phyloP scores from a whole-genome alignment of 805 yeast genomes.

The Ogataea nitratoaversa region DNA sequence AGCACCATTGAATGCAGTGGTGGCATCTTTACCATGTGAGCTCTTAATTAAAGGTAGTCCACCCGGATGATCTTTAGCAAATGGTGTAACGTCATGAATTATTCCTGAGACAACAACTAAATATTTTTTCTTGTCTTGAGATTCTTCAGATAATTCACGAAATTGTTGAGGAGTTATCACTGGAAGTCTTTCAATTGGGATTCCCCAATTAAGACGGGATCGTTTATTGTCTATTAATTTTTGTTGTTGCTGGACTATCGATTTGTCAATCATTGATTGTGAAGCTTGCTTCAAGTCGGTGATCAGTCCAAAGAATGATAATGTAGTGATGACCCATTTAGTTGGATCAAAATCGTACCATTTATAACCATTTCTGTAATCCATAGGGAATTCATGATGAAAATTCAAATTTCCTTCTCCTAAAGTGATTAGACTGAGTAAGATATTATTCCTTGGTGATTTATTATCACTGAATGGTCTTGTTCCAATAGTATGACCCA shows the following conservation, averaged over 20 bases:
- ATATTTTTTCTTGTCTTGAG: slow-evolving; percentile 33
- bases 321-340: slow-evolving; percentile 60
- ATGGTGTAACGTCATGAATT: slow-evolving; percentile 90
- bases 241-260: slow-evolving; percentile 78
- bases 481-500: slow-evolving; percentile 76
- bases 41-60: slow-evolving; percentile 75
- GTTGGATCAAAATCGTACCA: slow-evolving; percentile 85
- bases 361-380: slow-evolving; percentile 71
- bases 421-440: slow-evolving; percentile 62
- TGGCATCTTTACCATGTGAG: slow-evolving; percentile 90
- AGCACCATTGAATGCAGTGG: slow-evolving; percentile 92
- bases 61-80: slow-evolving; percentile 91
- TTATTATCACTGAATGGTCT: slow-evolving; percentile 72
- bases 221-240: slow-evolving; percentile 72
- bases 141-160: slow-evolving; percentile 34
- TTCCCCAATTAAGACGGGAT: slow-evolving; percentile 86
- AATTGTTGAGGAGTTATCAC: slow-evolving; percentile 48
- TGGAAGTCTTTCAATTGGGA: slow-evolving; percentile 85
- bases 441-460: slow-evolving; percentile 66
- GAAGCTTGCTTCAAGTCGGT: slow-evolving; percentile 53
- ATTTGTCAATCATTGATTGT: slow-evolving; percentile 60
- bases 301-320: slow-evolving; percentile 54
- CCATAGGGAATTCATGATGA: slow-evolving; percentile 94
- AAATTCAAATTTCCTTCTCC: slow-evolving; percentile 93
- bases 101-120: slow-evolving; percentile 85